A percentile compares a stretch with the other conserved stretches of the same genome.
These are phyloP conservation scores for Nicotiana attenuata DNA, from an alignment of 257 asterid genomes.

Conservation along the genomic window DNA sequence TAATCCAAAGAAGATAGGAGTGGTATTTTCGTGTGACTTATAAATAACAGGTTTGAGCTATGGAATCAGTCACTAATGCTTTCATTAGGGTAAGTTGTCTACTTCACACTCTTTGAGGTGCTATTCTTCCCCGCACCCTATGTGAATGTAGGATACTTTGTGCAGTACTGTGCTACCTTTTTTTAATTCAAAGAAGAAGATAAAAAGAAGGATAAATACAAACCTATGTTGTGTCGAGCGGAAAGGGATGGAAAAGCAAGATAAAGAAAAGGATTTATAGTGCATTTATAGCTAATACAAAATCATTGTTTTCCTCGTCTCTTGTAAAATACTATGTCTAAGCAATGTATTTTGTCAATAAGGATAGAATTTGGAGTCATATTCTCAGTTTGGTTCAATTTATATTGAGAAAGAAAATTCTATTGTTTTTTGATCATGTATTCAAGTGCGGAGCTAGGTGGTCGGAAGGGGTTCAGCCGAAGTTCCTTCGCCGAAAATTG, in stretches of 20 bases:
- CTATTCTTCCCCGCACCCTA: too few species aligned
- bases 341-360: neutral
- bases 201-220: neutral
- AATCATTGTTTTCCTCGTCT: too few species aligned
- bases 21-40: too few species aligned
- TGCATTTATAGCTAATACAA: neutral
- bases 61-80: too few species aligned
- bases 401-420: neutral
- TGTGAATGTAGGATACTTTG: too few species aligned
- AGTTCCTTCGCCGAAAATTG: too few species aligned
- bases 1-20: neutral
- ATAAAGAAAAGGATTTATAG: neutral
- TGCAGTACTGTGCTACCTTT: neutral
- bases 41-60: too few species aligned
- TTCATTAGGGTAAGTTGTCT: too few species aligned
- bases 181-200: neutral
- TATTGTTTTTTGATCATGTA: too few species aligned
- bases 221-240: neutral
- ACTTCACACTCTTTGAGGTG: too few species aligned
- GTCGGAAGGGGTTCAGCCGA: too few species aligned
- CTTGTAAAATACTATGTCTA: neutral
- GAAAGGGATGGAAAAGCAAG: neutral
- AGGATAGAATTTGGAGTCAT: neutral
- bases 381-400: neutral
- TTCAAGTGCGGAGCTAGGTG: too few species aligned